phyloP scores from a whole-genome alignment of 2,329 filamentous ascomycete species.

The Fusarium incarnatum region DNA sequence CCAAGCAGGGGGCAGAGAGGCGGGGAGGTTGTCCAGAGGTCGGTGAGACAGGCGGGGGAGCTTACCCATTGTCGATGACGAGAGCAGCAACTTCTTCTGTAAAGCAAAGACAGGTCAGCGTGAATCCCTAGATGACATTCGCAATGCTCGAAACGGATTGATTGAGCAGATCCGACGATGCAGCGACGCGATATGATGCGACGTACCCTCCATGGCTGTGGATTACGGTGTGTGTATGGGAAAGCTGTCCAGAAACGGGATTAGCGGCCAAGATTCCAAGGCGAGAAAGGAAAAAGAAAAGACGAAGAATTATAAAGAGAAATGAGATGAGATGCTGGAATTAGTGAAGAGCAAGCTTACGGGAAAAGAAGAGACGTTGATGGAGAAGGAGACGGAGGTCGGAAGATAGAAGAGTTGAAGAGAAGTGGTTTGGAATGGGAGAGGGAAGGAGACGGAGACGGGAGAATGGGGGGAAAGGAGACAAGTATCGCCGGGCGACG shows the following conservation, averaged over 20 bases:
- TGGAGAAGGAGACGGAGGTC: slow-evolving; percentile 49
- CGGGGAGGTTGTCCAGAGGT: slow-evolving; percentile 47
- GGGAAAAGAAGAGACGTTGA: slow-evolving; percentile 47
- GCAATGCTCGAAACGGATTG: slow-evolving; percentile 41
- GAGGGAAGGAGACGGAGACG: slow-evolving; percentile 45
- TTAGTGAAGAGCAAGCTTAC: slow-evolving; percentile 42
- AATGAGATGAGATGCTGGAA: slow-evolving; percentile 26
- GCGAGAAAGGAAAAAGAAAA: slow-evolving; percentile 38
- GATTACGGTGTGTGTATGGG: slow-evolving; percentile 53
- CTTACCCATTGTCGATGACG: slow-evolving; percentile 99
- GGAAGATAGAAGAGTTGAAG: slow-evolving; percentile 47
- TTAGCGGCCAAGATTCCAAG: slow-evolving; percentile 45
- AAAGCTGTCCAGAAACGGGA: slow-evolving; percentile 51
- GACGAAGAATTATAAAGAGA: slow-evolving; percentile 38
- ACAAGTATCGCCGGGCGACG: slow-evolving; percentile 51
- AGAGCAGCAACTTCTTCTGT: slow-evolving; percentile 99
- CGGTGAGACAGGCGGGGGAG: slow-evolving; percentile 57
- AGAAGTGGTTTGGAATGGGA: slow-evolving; percentile 47
- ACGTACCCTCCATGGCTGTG: slow-evolving; percentile 68
- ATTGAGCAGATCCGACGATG: slow-evolving; percentile 39
- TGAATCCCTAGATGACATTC: slow-evolving; percentile 35
- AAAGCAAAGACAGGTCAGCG: slow-evolving; percentile 59
- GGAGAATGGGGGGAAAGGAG: slow-evolving; percentile 50
- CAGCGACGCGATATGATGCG: slow-evolving; percentile 47
- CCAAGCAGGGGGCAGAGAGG: slow-evolving; percentile 32